phyloP scores from a whole-genome alignment of 495 filamentous ascomycete genomes.

The Venustampulla echinocandica region DNA sequence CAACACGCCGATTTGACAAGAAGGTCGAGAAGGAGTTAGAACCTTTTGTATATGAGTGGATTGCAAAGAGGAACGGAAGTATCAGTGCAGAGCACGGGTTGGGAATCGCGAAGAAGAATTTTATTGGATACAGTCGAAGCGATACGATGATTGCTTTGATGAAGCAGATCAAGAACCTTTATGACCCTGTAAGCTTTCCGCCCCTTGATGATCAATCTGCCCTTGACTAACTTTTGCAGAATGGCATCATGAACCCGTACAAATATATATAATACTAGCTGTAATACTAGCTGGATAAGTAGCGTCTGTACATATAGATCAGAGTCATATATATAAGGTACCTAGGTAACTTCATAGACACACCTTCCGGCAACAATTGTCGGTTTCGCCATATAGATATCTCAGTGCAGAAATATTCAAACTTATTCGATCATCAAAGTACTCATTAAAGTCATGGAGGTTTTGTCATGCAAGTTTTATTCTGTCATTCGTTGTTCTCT shows the following conservation, averaged over 20 bases:
- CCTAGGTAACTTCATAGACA: no score
- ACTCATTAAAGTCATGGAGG: no score
- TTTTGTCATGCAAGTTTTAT: no score
- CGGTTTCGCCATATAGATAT: no score
- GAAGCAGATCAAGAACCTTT: conserved; percentile 85
- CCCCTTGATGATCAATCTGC: not conserved
- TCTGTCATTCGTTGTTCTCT: no score
- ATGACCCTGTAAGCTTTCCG: conserved; percentile 69
- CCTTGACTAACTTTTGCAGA: conserved; percentile 30
- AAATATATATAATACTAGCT: conserved; percentile 55
- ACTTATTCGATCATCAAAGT: no score
- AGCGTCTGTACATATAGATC: no score
- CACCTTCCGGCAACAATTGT: no score
- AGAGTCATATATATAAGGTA: no score
- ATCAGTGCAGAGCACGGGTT: conserved; percentile 96
- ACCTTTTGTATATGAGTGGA: conserved; percentile 97
- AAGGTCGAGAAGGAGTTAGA: conserved; percentile 83
- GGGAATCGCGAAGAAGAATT: conserved; percentile 89
- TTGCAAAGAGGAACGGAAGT: conserved; percentile 72
- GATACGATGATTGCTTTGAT: conserved; percentile 80
- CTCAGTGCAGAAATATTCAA: no score
- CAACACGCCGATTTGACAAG: conserved; percentile 73
- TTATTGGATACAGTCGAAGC: conserved; percentile 84
- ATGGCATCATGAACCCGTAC: conserved; percentile 91
- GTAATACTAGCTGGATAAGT: not conserved